These are phyloP conservation scores for Albophoma yamanashiensis DNA, from an alignment of 2,329 filamentous ascomycete species.

Conservation along the genomic window DNA sequence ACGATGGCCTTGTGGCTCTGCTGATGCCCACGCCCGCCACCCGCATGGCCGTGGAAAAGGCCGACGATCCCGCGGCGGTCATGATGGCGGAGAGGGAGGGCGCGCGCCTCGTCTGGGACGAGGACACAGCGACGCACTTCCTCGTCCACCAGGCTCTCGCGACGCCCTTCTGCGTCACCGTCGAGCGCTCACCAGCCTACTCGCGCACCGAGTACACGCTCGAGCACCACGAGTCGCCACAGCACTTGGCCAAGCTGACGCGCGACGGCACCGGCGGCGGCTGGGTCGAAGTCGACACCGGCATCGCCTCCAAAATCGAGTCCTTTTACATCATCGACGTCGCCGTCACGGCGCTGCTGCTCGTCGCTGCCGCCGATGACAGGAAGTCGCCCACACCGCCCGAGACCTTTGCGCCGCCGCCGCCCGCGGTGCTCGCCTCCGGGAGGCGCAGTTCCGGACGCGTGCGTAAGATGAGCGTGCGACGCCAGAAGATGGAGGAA, in stretches of 20 bases:
- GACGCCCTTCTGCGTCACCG: constrained; percentile 51
- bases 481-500: constrained; percentile 37
- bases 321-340: constrained; percentile 53
- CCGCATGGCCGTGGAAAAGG: constrained; percentile 48
- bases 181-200: constrained; percentile 48
- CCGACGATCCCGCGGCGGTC: constrained; percentile 47
- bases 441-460: constrained; percentile 11
- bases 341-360: constrained; percentile 46
- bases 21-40: constrained; percentile 58
- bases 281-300: constrained; percentile 51
- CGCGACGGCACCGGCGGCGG: constrained; percentile 49
- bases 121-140: constrained; percentile 47
- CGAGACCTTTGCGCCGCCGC: constrained; percentile 51
- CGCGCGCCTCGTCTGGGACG: constrained; percentile 62
- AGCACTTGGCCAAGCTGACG: constrained; percentile 49
- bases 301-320: constrained; percentile 47
- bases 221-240: constrained; percentile 52
- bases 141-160: constrained; percentile 53
- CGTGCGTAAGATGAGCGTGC: constrained; percentile 20
- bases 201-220: constrained; percentile 53
- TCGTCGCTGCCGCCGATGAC: constrained; percentile 48
- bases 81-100: constrained; percentile 57
- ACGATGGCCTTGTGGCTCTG: constrained; percentile 55
- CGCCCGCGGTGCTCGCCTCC: constrained; percentile 18
- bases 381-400: constrained; percentile 28